Evolutionary conservation across 305 asterid genomes (phyloP).

Genomic region (Fraxinus sp.): DNA sequence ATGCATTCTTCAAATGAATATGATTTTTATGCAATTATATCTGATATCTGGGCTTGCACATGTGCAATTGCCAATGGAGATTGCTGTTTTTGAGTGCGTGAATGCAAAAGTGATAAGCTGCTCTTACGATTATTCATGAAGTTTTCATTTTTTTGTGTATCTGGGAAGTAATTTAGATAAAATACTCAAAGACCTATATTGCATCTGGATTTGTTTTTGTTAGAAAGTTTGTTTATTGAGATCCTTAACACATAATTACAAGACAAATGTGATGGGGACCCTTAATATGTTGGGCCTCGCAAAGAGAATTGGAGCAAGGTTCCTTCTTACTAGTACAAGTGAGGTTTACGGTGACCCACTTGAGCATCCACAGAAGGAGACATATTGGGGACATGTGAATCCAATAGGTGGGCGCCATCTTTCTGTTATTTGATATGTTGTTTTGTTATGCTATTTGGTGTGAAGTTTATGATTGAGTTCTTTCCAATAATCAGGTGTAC

Average conservation of each 20-base stretch:
- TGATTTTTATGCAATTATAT: not conserved
- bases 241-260: slow-evolving; percentile 58
- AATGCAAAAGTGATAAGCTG: not conserved
- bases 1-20: not conserved
- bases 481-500: slow-evolving; percentile 51
- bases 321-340: slow-evolving; percentile 93
- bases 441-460: slow-evolving; percentile 16
- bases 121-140: not conserved
- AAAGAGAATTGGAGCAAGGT: slow-evolving; percentile 85
- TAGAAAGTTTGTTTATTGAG: slow-evolving; percentile 25
- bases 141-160: not conserved
- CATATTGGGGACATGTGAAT: slow-evolving; percentile 91
- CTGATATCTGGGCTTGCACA: not conserved
- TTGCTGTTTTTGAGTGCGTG: not conserved
- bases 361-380: slow-evolving; percentile 93
- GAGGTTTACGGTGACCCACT: slow-evolving; percentile 99
- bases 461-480: slow-evolving; percentile 21
- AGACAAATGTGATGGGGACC: slow-evolving; percentile 96
- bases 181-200: not conserved
- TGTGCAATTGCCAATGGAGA: not conserved
- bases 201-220: not conserved
- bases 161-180: not conserved
- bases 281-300: slow-evolving; percentile 97
- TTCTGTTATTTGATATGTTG: not conserved
- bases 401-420: slow-evolving; percentile 59